Evolutionary conservation across 257 asterid genomes (phyloP).

Genomic region (Solanum lignicaule): DNA sequence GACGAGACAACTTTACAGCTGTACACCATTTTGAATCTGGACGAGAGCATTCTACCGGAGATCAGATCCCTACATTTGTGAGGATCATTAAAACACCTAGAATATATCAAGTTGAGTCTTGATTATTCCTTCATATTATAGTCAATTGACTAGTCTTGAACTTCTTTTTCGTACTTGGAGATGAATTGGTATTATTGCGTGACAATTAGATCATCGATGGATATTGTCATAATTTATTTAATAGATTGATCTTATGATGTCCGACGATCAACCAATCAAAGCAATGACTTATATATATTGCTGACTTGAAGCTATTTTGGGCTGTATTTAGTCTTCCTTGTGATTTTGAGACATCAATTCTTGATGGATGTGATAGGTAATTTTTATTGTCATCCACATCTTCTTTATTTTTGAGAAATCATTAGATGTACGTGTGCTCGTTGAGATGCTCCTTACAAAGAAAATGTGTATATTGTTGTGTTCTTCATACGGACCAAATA

Average conservation of each 20-base stretch:
- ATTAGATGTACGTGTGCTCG: not conserved
- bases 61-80: too few species aligned
- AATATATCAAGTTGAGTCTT: too few species aligned
- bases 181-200: too few species aligned
- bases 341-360: constrained; percentile 35
- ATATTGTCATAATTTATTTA: not conserved
- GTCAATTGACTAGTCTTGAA: too few species aligned
- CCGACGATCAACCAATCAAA: constrained; percentile 64
- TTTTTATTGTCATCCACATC: not conserved
- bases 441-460: not conserved
- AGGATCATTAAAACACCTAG: too few species aligned
- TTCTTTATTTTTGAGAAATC: not conserved
- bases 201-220: too few species aligned
- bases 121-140: too few species aligned
- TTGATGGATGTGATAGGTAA: constrained; percentile 61
- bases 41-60: too few species aligned
- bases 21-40: too few species aligned
- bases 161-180: too few species aligned
- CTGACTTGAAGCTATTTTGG: constrained; percentile 70
- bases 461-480: not conserved
- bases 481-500: not conserved
- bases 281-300: constrained; percentile 48
- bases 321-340: constrained; percentile 66
- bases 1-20: too few species aligned
- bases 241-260: constrained; percentile 87